Conservation (phyloP, 2,329 filamentous ascomycete species). For the Colletotrichum somersetense region DNA sequence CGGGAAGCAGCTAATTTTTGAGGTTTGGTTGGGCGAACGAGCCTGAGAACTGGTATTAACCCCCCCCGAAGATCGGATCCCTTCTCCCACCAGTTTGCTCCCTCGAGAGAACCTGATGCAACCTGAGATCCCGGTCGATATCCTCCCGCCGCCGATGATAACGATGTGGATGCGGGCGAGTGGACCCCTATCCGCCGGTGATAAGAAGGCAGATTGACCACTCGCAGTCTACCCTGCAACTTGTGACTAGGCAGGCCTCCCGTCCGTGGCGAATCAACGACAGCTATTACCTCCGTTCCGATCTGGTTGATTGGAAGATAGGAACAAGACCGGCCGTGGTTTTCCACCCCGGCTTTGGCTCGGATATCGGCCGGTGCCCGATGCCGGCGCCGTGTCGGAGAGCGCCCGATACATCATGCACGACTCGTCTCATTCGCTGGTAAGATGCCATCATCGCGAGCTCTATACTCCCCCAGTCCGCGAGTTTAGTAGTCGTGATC, state of each 20-base stretch:
- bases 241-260: background rate
- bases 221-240: background rate
- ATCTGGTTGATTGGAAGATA: background rate
- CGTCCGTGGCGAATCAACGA: background rate
- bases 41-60: background rate
- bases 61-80: background rate
- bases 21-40: background rate
- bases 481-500: background rate
- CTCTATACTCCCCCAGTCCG: background rate
- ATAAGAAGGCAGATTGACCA: constrained; percentile 8
- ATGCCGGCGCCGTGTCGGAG: constrained; percentile 27
- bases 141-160: constrained; percentile 14
- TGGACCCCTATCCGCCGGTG: constrained; percentile 5
- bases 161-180: constrained; percentile 5
- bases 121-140: constrained; percentile 13
- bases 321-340: background rate
- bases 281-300: too few relatives aligned
- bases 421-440: background rate
- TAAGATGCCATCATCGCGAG: background rate
- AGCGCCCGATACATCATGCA: constrained; percentile 7
- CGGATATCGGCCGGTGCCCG: constrained; percentile 14
- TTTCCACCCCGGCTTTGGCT: background rate
- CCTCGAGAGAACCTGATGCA: background rate
- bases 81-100: background rate
- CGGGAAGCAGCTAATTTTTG: background rate